These are phyloP conservation scores for Dactylonectria estremocensis DNA, from an alignment of 2,329 filamentous ascomycete species.

Conservation along the genomic window DNA sequence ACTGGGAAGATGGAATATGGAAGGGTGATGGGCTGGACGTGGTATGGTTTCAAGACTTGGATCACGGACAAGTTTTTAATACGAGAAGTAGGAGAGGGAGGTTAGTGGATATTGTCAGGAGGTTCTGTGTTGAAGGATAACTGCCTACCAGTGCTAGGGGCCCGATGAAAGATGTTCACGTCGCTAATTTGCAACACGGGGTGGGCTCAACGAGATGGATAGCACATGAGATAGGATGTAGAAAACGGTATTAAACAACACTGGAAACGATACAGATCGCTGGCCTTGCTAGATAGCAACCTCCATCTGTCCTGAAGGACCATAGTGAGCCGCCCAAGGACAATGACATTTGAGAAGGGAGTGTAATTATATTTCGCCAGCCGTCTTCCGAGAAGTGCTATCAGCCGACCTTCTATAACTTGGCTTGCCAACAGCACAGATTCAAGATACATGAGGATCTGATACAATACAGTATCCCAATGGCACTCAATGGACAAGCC, in stretches of 20 bases:
- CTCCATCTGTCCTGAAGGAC: not conserved
- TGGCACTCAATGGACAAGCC: no score
- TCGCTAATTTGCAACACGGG: not conserved
- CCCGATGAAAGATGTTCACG: not conserved
- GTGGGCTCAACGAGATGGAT: not conserved
- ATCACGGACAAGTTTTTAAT: conserved; percentile 71
- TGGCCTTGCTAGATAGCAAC: not conserved
- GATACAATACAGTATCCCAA: no score
- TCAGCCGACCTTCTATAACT: not conserved
- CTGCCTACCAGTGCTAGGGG: not conserved
- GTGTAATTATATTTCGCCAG: not conserved
- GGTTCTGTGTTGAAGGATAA: not conserved
- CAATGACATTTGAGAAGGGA: not conserved
- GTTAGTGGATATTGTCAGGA: conserved; percentile 35
- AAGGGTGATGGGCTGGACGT: conserved; percentile 62
- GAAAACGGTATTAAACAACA: not conserved
- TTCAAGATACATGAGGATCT: no score
- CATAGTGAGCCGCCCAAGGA: not conserved
- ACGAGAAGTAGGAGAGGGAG: conserved; percentile 48
- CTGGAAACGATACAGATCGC: not conserved
- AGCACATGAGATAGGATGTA: not conserved
- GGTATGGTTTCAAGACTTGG: conserved; percentile 67
- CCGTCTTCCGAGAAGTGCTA: not conserved
- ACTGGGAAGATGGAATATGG: conserved; percentile 48
- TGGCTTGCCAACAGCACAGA: no score